These are phyloP conservation scores for Alternaria sp. DNA, from an alignment of 2,329 filamentous ascomycete species.

Conservation along the genomic window DNA sequence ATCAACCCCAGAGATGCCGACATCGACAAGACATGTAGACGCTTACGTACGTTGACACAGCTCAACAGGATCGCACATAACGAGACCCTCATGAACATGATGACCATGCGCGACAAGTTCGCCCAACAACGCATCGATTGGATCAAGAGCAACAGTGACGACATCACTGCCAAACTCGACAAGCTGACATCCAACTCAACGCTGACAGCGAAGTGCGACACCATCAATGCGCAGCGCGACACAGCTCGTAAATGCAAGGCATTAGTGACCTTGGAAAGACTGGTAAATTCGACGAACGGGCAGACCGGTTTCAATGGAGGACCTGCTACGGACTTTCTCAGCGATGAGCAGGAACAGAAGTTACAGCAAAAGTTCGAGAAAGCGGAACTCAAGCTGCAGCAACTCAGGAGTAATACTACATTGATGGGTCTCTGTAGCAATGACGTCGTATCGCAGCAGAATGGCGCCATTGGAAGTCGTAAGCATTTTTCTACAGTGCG, in stretches of 20 bases:
- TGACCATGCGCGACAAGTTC: slow-evolving; percentile 26
- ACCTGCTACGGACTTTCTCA: slow-evolving; percentile 23
- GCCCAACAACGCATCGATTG: slow-evolving; percentile 8
- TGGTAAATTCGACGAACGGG: slow-evolving; percentile 30
- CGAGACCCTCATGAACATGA: slow-evolving; percentile 30
- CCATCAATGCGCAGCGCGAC: slow-evolving; percentile 28
- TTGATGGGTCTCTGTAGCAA: slow-evolving; percentile 26
- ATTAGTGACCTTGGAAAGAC: slow-evolving; percentile 27
- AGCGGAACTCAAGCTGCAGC: slow-evolving; percentile 31
- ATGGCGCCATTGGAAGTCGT: slow-evolving; percentile 13
- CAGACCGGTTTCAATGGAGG: slow-evolving; percentile 20
- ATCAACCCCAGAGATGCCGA: neutral
- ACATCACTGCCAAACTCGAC: slow-evolving; percentile 28
- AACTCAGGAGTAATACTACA: slow-evolving; percentile 33
- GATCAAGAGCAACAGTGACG: slow-evolving; percentile 22
- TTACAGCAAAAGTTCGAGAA: slow-evolving; percentile 33
- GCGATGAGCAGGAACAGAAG: slow-evolving; percentile 29
- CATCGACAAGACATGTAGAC: slow-evolving; percentile 22
- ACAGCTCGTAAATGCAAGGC: slow-evolving; percentile 26
- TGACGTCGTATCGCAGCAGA: slow-evolving; percentile 2
- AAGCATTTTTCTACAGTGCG: neutral
- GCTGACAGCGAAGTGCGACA: slow-evolving; percentile 28
- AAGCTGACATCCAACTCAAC: slow-evolving; percentile 32
- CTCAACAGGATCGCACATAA: slow-evolving; percentile 35
- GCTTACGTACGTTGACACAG: slow-evolving; percentile 25